Conservation (phyloP, 805 yeast genomes). For the Candida jianshihensis region DNA sequence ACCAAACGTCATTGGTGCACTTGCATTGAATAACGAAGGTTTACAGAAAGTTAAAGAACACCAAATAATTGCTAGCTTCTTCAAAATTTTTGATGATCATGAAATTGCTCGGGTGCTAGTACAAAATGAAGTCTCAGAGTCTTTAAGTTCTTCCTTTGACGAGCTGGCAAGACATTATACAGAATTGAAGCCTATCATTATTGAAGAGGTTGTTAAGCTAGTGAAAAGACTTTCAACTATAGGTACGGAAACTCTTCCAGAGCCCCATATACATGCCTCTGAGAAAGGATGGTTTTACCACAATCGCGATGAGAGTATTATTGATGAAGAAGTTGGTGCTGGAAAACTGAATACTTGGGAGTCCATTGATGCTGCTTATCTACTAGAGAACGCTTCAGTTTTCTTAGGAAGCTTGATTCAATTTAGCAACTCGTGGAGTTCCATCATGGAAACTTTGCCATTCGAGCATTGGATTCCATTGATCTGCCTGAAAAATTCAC, state of each 20-base stretch:
- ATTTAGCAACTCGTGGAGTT: constrained; percentile 28
- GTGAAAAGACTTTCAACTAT: constrained; percentile 36
- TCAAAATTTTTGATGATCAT: constrained; percentile 44
- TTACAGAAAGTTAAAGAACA: constrained; percentile 42
- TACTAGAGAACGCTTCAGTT: constrained; percentile 40
- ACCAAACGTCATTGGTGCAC: constrained; percentile 76
- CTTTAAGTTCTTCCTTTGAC: constrained; percentile 65
- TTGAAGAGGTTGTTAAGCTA: constrained; percentile 39
- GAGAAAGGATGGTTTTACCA: constrained; percentile 34
- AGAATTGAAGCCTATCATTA: constrained; percentile 52
- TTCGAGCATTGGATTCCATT: constrained; percentile 41
- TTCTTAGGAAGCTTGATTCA: constrained; percentile 45
- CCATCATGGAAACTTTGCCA: constrained; percentile 24
- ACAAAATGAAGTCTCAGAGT: constrained; percentile 43
- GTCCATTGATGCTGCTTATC: constrained; percentile 32
- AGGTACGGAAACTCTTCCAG: constrained; percentile 29
- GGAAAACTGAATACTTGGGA: constrained; percentile 48
- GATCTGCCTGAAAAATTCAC: constrained; percentile 43
- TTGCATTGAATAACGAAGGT: constrained; percentile 73
- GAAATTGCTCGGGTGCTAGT: constrained; percentile 48
- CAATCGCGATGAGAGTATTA: constrained; percentile 33
- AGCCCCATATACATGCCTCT: constrained; percentile 39
- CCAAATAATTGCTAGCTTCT: constrained; percentile 34
- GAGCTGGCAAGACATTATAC: constrained; percentile 83
- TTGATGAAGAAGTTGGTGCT: constrained; percentile 34